Evolutionary conservation across 495 filamentous ascomycete genomes (phyloP).

Genomic region (Podospora didyma): DNA sequence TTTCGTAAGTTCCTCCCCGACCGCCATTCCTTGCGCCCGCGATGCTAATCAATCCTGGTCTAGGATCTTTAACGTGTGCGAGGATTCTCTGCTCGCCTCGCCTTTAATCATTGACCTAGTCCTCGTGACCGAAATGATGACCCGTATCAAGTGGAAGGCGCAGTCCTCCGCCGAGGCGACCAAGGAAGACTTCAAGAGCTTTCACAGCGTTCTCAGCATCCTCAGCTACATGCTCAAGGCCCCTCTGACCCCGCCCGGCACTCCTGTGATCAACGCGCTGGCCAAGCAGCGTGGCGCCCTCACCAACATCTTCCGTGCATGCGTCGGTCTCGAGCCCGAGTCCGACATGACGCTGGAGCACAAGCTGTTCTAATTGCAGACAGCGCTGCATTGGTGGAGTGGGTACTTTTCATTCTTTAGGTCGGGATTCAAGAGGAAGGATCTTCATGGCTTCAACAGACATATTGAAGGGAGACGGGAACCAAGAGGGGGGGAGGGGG

Average conservation of each 20-base stretch:
- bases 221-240: slow-evolving; percentile 99
- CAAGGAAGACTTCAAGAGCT: slow-evolving; percentile 71
- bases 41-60: slow-evolving; percentile 14
- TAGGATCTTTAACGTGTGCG: slow-evolving; percentile 96
- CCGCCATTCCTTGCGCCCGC: background rate
- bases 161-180: slow-evolving; percentile 43
- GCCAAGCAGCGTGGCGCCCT: slow-evolving; percentile 93
- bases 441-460: too few relatives aligned
- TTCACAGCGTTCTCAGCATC: slow-evolving; percentile 96
- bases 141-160: slow-evolving; percentile 87
- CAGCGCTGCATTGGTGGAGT: background rate
- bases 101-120: slow-evolving; percentile 97
- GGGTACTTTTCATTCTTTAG: too few relatives aligned
- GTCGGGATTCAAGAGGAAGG: too few relatives aligned
- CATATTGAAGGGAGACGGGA: too few relatives aligned
- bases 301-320: slow-evolving; percentile 98
- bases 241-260: slow-evolving; percentile 89
- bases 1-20: slow-evolving; percentile 51
- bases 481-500: too few relatives aligned
- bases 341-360: slow-evolving; percentile 99
- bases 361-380: slow-evolving; percentile 78
- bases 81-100: slow-evolving; percentile 96
- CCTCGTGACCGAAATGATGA: slow-evolving; percentile 93
- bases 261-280: slow-evolving; percentile 92
- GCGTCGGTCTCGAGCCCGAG: slow-evolving; percentile 95